Percentiles rank a stretch among this genome's conserved stretches.
Evolutionary conservation across 108 stramenopile genomes (phyloP).

Genomic region (Asterionellopsis glacialis): DNA sequence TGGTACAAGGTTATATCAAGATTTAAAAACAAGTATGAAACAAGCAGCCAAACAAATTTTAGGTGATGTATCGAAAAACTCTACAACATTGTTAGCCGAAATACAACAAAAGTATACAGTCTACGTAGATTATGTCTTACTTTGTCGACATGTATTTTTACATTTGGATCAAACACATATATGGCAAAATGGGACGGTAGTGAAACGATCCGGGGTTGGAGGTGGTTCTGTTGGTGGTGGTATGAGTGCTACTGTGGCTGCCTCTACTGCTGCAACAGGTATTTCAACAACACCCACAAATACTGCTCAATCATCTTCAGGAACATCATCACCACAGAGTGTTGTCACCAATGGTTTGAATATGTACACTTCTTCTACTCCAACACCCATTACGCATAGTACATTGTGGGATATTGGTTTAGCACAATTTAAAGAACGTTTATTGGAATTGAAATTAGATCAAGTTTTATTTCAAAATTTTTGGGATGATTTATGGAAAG

Average conservation of each 20-base stretch:
- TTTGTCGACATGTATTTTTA: constrained; percentile 47
- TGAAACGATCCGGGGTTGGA: constrained; percentile 13
- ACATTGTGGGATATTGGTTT: constrained; percentile 16
- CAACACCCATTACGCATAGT: background rate
- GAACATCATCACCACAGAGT: background rate
- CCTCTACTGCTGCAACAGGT: no score
- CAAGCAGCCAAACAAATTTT: constrained; percentile 44
- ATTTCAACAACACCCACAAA: background rate
- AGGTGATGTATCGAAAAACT: constrained; percentile 1
- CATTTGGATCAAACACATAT: constrained; percentile 47
- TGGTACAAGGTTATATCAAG: constrained; percentile 62
- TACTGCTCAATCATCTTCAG: background rate
- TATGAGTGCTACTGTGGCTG: no score
- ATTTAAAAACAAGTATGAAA: constrained; percentile 45
- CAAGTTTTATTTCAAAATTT: constrained; percentile 32
- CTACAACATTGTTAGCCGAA: constrained; percentile 20
- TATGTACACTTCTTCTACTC: background rate
- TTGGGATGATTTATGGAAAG: constrained; percentile 25
- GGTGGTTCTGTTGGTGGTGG: background rate
- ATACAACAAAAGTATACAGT: constrained; percentile 33
- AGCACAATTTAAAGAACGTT: constrained; percentile 23
- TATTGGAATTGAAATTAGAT: constrained; percentile 23
- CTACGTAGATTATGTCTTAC: constrained; percentile 44
- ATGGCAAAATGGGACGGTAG: constrained; percentile 10
- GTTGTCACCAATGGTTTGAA: background rate